These are phyloP conservation scores for Solanum medicagineum DNA, from an alignment of 257 asterid species.

Conservation along the genomic window DNA sequence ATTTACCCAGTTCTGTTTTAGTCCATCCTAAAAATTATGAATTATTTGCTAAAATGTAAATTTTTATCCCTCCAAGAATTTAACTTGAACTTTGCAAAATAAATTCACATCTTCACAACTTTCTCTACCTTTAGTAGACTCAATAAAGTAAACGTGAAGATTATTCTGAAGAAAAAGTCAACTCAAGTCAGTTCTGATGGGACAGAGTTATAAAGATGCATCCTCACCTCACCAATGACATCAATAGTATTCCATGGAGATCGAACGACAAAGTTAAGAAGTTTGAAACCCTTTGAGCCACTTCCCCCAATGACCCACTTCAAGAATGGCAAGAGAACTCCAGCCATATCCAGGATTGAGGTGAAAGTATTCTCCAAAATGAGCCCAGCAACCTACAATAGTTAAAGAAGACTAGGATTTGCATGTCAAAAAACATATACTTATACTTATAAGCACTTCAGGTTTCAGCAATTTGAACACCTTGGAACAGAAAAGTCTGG, in stretches of 20 bases:
- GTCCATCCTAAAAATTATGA: background rate
- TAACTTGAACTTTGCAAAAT: background rate
- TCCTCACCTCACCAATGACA: slow-evolving; percentile 71
- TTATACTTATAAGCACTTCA: background rate
- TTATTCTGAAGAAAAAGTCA: background rate
- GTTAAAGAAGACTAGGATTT: background rate
- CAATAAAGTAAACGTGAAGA: background rate
- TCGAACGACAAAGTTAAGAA: slow-evolving; percentile 77
- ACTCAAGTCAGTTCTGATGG: background rate
- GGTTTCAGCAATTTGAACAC: background rate
- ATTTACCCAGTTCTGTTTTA: background rate
- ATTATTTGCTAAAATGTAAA: background rate
- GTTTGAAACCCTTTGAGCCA: slow-evolving; percentile 60
- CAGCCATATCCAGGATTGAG: slow-evolving; percentile 97
- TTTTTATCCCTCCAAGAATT: background rate
- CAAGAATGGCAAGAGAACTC: slow-evolving; percentile 75
- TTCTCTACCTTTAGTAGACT: background rate
- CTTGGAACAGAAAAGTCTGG: background rate
- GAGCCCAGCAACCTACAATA: slow-evolving; percentile 61
- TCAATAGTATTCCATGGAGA: slow-evolving; percentile 97
- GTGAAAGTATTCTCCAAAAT: slow-evolving; percentile 93
- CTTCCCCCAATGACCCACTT: slow-evolving; percentile 89
- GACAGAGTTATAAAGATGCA: background rate
- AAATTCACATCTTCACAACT: background rate
- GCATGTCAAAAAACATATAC: background rate